phyloP scores from a whole-genome alignment of 805 yeast species.

The Metahyphopichia silvanorum region DNA sequence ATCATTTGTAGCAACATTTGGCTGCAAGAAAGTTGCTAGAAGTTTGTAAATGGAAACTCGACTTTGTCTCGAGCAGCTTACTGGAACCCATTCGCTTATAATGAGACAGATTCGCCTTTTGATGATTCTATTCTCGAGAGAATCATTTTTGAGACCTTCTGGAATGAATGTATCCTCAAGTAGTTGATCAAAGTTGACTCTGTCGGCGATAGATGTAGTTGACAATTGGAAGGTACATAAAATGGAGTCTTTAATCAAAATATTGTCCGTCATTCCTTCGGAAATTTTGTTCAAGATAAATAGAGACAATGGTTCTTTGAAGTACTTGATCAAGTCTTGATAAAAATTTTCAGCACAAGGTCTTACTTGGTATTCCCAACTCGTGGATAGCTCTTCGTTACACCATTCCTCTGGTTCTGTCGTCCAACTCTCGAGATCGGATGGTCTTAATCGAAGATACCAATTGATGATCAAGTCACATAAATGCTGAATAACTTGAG shows the following conservation, averaged over 20 bases:
- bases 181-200: slow-evolving; percentile 66
- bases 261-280: slow-evolving; percentile 29
- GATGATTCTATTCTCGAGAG: slow-evolving; percentile 52
- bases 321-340: slow-evolving; percentile 66
- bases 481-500: slow-evolving; percentile 51
- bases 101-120: slow-evolving; percentile 76
- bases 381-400: slow-evolving; percentile 69
- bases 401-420: slow-evolving; percentile 93
- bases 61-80: slow-evolving; percentile 59
- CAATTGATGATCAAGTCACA: slow-evolving; percentile 66
- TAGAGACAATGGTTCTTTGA: slow-evolving; percentile 51
- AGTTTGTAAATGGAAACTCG: slow-evolving; percentile 58
- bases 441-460: slow-evolving; percentile 71
- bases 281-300: slow-evolving; percentile 60
- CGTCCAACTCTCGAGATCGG: slow-evolving; percentile 79
- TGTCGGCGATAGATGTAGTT: slow-evolving; percentile 59
- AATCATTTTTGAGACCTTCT: slow-evolving; percentile 48
- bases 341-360: slow-evolving; percentile 87
- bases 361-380: slow-evolving; percentile 81
- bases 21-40: slow-evolving; percentile 47
- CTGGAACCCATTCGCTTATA: slow-evolving; percentile 75
- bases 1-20: slow-evolving; percentile 52
- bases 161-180: slow-evolving; percentile 66
- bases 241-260: slow-evolving; percentile 73
- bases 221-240: slow-evolving; percentile 82